A percentile compares a stretch with the other conserved stretches of the same genome.
Conservation (phyloP, 2,329 filamentous ascomycete species). For the Colletotrichum karsti region DNA sequence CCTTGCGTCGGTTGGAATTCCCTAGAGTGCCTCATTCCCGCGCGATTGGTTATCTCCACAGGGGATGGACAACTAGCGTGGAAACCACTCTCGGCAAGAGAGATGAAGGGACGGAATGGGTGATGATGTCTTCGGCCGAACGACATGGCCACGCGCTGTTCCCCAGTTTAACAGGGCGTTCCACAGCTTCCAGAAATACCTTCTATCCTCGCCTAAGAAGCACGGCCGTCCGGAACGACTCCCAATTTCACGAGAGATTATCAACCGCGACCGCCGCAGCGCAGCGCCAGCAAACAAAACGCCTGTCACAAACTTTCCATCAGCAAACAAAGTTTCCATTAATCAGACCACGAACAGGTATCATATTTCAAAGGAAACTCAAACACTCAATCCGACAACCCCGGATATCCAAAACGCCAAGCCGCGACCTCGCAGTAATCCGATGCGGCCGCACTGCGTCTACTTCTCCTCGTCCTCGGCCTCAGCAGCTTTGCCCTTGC, state of each 20-base stretch:
- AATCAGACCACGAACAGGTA: conserved; percentile 9
- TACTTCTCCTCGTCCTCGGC: not conserved
- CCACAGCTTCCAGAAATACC: not conserved
- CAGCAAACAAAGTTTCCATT: not conserved
- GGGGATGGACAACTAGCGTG: conserved; percentile 8
- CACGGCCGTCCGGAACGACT: not conserved
- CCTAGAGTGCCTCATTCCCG: not conserved
- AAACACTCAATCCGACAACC: not conserved
- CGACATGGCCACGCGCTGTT: not conserved
- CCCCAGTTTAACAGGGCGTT: conserved; percentile 6
- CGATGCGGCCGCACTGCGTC: not conserved
- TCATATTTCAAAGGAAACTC: conserved; percentile 8
- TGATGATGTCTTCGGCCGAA: conserved; percentile 2
- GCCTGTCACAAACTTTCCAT: not conserved
- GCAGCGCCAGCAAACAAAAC: no score
- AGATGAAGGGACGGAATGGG: not conserved
- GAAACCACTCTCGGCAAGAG: conserved; percentile 11
- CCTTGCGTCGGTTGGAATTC: not conserved
- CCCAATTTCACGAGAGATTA: not conserved
- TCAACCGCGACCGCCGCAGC: not conserved
- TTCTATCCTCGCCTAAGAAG: not conserved
- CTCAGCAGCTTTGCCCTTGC: not conserved
- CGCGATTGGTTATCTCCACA: not conserved
- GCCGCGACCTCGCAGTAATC: not conserved
- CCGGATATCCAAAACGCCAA: conserved; percentile 3